These are phyloP conservation scores for Peronosclerospora sorghi DNA, from an alignment of 352 stramenopile species.

Conservation along the genomic window DNA sequence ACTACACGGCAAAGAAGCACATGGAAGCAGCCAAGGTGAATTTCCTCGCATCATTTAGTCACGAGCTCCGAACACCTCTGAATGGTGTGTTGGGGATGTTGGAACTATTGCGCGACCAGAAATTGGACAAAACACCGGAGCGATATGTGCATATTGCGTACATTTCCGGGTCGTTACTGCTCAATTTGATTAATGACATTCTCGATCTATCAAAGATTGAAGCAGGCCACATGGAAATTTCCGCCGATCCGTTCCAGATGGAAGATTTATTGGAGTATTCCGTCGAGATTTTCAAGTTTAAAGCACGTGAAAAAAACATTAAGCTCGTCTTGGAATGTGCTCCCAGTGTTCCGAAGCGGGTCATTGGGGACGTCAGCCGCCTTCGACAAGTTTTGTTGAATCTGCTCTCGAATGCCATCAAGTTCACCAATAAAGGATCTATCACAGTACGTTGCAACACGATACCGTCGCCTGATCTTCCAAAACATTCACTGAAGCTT, in stretches of 20 bases:
- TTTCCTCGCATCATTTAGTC: constrained; percentile 58
- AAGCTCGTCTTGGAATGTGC: constrained; percentile 57
- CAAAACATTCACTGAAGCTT: constrained; percentile 47
- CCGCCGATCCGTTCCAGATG: constrained; percentile 67
- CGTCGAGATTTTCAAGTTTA: constrained; percentile 77
- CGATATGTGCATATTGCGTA: constrained; percentile 65
- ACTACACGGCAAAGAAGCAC: constrained; percentile 76
- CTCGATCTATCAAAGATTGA: constrained; percentile 87
- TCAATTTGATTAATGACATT: constrained; percentile 81
- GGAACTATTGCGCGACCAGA: constrained; percentile 53
- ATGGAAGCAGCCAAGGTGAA: constrained; percentile 61
- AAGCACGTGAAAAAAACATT: constrained; percentile 70
- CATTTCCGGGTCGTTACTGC: constrained; percentile 48
- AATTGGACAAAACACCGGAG: constrained; percentile 44
- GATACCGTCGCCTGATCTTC: constrained; percentile 42
- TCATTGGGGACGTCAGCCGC: constrained; percentile 52
- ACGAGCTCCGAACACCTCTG: constrained; percentile 61
- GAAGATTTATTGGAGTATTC: constrained; percentile 62
- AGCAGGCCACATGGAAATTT: constrained; percentile 78
- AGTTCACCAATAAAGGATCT: constrained; percentile 61
- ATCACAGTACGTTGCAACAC: constrained; percentile 54
- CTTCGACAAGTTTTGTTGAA: constrained; percentile 63
- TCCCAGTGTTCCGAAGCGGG: constrained; percentile 36
- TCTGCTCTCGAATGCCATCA: constrained; percentile 67
- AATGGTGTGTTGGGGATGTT: constrained; percentile 75